Evolutionary conservation across 768 basidiomycete species (phyloP).

Genomic region (Mycena rebaudengoi): DNA sequence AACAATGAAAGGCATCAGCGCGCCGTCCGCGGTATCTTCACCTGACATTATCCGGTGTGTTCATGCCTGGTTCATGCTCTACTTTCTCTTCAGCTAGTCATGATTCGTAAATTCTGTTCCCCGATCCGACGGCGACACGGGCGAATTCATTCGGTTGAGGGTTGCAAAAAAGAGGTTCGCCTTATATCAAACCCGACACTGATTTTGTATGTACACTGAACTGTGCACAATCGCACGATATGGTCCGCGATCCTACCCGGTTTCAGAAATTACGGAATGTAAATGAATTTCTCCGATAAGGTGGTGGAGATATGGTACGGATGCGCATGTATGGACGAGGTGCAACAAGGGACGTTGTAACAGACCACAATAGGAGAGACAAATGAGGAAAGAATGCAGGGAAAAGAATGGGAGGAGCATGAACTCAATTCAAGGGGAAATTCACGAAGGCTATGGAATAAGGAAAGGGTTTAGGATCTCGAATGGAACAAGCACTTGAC

Average conservation of each 20-base stretch:
- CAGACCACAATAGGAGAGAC: neutral
- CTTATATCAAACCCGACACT: neutral
- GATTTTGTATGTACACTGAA: neutral
- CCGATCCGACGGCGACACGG: neutral
- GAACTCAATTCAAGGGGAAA: neutral
- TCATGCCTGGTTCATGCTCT: neutral
- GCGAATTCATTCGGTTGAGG: neutral
- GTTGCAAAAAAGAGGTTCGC: neutral
- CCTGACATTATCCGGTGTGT: no score
- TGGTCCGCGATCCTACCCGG: neutral
- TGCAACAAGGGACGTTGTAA: neutral
- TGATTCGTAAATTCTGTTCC: neutral
- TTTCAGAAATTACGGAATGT: neutral
- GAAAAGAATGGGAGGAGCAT: neutral
- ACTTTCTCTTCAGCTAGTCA: neutral
- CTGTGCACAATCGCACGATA: neutral
- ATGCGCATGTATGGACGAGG: neutral
- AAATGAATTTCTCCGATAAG: neutral
- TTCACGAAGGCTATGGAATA: neutral
- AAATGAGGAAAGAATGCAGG: neutral
- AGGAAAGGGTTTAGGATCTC: neutral
- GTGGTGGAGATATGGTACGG: neutral
- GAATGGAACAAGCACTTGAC: neutral
- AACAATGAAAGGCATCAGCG: neutral
- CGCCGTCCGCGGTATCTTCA: neutral